Evolutionary conservation across 2,329 filamentous ascomycete genomes (phyloP).

Genomic region (Torrubiellomyces zombiae): DNA sequence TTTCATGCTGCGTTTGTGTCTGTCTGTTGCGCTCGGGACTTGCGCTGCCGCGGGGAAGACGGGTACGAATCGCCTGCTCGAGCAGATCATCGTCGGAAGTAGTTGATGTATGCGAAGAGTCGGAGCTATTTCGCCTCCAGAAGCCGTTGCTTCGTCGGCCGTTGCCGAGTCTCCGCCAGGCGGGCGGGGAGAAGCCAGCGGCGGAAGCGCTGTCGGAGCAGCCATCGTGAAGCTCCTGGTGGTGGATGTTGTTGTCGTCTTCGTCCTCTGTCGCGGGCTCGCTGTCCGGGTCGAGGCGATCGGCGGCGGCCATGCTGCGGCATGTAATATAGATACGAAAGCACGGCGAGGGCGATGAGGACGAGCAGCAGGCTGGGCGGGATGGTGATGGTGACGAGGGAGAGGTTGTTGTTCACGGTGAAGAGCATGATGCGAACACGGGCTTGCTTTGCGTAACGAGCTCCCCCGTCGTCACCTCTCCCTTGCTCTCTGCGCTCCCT

Average conservation of each 20-base stretch:
- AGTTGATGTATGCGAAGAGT: conserved; percentile 13
- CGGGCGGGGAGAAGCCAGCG: conserved; percentile 43
- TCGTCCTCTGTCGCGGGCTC: conserved; percentile 18
- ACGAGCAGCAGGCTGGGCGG: conserved; percentile 40
- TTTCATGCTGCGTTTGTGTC: no score
- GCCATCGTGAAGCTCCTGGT: no score
- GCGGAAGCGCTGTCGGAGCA: conserved; percentile 29
- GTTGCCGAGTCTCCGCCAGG: conserved; percentile 44
- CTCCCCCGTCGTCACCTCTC: no score
- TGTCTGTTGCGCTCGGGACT: no score
- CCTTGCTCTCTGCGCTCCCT: no score
- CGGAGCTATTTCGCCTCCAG: conserved; percentile 23
- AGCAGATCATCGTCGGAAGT: conserved; percentile 24
- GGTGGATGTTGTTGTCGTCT: no score
- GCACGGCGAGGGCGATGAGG: conserved; percentile 34
- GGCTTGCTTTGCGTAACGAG: no score
- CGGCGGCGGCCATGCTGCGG: no score
- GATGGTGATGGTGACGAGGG: conserved; percentile 40
- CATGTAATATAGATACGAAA: no score
- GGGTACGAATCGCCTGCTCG: conserved; percentile 35
- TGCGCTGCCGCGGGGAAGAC: conserved; percentile 36
- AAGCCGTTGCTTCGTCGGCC: conserved; percentile 41
- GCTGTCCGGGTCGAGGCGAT: conserved; percentile 29
- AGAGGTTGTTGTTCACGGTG: conserved; percentile 44
- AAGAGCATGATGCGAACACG: no score